A percentile compares a stretch with the other conserved stretches of the same genome.
Evolutionary conservation across 1,139 yeast genomes (phyloP).

Genomic region (Taphrina wiesneri): DNA sequence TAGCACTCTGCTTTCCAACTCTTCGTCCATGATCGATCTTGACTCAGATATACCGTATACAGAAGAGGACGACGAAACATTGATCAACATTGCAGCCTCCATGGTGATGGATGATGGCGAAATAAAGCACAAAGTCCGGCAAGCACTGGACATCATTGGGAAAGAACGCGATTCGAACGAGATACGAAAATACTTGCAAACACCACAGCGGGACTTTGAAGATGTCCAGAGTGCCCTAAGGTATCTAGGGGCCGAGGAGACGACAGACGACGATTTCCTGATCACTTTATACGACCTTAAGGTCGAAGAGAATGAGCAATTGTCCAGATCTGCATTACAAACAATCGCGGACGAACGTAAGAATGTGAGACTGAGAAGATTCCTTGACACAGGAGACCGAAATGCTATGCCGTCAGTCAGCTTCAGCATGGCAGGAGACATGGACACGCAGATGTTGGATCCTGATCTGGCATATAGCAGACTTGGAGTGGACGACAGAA

Average conservation of each 20-base stretch:
- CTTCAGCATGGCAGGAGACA: background rate
- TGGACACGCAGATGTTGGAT: conserved; percentile 20
- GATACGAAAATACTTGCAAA: conserved; percentile 45
- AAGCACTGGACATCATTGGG: conserved; percentile 62
- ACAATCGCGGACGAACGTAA: conserved; percentile 32
- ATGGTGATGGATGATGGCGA: conserved; percentile 20
- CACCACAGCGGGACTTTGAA: conserved; percentile 42
- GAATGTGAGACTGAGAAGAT: conserved; percentile 16
- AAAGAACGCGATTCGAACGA: conserved; percentile 53
- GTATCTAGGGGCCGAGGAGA: conserved; percentile 60
- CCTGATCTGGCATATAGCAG: conserved; percentile 31
- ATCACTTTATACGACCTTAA: conserved; percentile 70
- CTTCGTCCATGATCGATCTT: conserved; percentile 44
- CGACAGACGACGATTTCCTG: conserved; percentile 74
- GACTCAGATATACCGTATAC: conserved; percentile 50
- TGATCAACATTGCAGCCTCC: conserved; percentile 41
- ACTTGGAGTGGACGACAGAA: conserved; percentile 30
- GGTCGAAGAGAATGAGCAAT: conserved; percentile 51
- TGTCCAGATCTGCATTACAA: conserved; percentile 30
- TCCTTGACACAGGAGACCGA: conserved; percentile 25
- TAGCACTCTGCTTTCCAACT: conserved; percentile 33
- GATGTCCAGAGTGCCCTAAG: conserved; percentile 61
- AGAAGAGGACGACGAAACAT: conserved; percentile 40
- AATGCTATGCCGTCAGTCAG: conserved; percentile 17
- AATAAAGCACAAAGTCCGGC: conserved; percentile 45